phyloP scores from a whole-genome alignment of 2,329 filamentous ascomycete species.

The Stemphylium beticola region DNA sequence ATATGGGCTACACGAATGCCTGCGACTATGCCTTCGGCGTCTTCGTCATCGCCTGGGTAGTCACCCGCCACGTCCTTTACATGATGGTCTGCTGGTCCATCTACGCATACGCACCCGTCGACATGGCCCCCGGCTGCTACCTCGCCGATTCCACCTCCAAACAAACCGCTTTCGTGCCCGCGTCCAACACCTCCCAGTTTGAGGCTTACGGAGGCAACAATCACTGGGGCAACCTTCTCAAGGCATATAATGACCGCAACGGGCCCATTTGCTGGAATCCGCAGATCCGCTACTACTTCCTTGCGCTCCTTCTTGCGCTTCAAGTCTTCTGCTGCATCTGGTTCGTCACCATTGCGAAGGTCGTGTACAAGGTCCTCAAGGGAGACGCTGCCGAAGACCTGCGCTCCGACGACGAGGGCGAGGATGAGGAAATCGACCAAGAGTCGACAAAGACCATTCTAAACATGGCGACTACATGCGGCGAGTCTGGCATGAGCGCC shows the following conservation, averaged over 20 bases:
- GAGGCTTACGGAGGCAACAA: constrained; percentile 50
- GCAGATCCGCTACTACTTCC: constrained; percentile 76
- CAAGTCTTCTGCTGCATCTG: constrained; percentile 83
- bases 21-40: constrained; percentile 86
- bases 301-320: constrained; percentile 76
- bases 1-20: constrained; percentile 73
- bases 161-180: constrained; percentile 52
- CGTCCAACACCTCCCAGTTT: constrained; percentile 57
- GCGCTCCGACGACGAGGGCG: constrained; percentile 84
- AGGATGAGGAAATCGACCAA: constrained; percentile 63
- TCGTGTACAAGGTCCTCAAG: constrained; percentile 79
- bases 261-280: constrained; percentile 82
- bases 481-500: constrained; percentile 37
- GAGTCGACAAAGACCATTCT: constrained; percentile 27
- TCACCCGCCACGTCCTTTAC: constrained; percentile 83
- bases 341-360: constrained; percentile 86
- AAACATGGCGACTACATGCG: constrained; percentile 37
- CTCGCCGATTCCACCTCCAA: constrained; percentile 56
- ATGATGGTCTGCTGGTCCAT: constrained; percentile 82
- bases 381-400: constrained; percentile 82
- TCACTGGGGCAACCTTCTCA: constrained; percentile 66
- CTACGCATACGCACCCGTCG: constrained; percentile 66
- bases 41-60: constrained; percentile 85
- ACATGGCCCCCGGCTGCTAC: constrained; percentile 76
- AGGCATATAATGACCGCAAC: constrained; percentile 73